Evolutionary conservation across 345 rosid genomes (phyloP), one percentile per base, ranked within the genome.

Genomic region (Excoecaria agallocha): DNA sequence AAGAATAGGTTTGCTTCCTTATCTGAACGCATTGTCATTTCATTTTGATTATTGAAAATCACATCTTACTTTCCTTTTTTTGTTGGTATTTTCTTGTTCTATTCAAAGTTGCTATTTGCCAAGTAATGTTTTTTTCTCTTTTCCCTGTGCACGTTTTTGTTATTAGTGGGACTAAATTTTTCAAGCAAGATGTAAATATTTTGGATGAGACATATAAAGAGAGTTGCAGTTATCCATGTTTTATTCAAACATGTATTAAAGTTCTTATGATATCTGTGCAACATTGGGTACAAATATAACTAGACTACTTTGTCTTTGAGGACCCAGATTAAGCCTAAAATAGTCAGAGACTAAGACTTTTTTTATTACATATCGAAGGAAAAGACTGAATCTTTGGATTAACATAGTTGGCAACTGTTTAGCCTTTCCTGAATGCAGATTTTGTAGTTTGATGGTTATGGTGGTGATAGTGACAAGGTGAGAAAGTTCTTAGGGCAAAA

Each of bases 1-100:
- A 76, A 91, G 99, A 85, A 91, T 95, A 88, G 99, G 99, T 91
- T 76, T 6, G 82, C 65, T 70, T 72, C n/a, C 71, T 74, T 39
- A 24, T 16, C 69, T 35, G 20, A 16, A 11, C 38, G 56, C 38
- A 48, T 54, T 68, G 10, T 45, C 12, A 22, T 77, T 22, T 6
- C 55, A 35, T 64, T 12, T 58, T 6, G 60, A 60, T 54, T 45
- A 43, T 6, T 8, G 5, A 38, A 37, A 38, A 38, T 16, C 7
- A 63, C 43, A 43, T 41, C 25, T n/a, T 6, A 56, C 22, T 39
- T 35, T 39, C 54, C 37, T 48, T 46, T 17, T 7, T 50, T 22
- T 50, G 10, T 37, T 39, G 41, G 20, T 19, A 13, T 37, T 62
- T 58, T 7, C 62, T 58, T 2, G 37, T 62, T 13, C 17, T 13